Conservation (phyloP, 2,329 filamentous ascomycete species). For the Pestalotiopsis sp. region DNA sequence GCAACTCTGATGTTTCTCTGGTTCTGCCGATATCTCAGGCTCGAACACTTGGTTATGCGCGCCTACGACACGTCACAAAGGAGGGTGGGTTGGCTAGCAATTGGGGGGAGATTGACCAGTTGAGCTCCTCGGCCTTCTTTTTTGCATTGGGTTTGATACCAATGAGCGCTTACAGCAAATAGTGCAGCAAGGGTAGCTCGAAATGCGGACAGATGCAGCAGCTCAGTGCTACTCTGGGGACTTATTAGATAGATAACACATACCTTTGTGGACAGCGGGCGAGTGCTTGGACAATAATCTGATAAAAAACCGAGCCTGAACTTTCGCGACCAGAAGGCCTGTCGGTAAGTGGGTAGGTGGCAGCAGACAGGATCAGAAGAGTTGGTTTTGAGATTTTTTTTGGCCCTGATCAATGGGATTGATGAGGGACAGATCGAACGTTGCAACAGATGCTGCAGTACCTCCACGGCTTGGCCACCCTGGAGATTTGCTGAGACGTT, state of each 20-base stretch:
- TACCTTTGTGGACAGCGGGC: background rate
- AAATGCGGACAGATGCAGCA: background rate
- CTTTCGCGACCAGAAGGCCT: too few relatives aligned
- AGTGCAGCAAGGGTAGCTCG: background rate
- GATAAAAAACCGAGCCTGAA: background rate
- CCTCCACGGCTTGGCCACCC: background rate
- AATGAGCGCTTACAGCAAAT: constrained; percentile 5
- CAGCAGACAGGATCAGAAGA: too few relatives aligned
- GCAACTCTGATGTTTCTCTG: background rate
- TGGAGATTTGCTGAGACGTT: background rate
- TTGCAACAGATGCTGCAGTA: background rate
- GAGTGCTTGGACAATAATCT: background rate
- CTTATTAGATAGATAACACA: background rate
- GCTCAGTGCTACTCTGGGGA: background rate
- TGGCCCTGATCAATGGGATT: background rate
- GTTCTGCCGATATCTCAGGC: constrained; percentile 21
- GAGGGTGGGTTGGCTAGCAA: constrained; percentile 22
- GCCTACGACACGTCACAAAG: constrained; percentile 31
- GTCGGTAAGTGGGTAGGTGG: too few relatives aligned
- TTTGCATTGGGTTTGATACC: background rate
- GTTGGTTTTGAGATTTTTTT: too few relatives aligned
- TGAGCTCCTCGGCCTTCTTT: constrained; percentile 7
- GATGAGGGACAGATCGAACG: background rate
- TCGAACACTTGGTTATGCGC: constrained; percentile 20
- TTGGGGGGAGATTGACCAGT: constrained; percentile 26